phyloP scores from a whole-genome alignment of 1,139 yeast species.

The Hyphopichia buzzinii region DNA sequence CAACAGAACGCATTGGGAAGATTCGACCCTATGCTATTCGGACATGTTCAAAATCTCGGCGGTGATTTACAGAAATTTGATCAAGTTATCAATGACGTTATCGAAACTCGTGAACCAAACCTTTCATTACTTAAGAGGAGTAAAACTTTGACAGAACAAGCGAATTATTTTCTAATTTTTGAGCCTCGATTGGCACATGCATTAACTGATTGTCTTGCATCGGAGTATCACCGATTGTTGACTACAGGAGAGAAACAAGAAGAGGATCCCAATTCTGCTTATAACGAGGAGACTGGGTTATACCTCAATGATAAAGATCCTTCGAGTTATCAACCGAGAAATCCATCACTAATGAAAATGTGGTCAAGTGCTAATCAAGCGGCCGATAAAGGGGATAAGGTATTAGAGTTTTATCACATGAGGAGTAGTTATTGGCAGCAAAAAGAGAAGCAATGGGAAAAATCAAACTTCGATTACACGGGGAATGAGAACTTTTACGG shows the following conservation, averaged over 20 bases:
- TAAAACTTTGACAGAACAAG: not conserved
- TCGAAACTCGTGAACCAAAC: slow-evolving; percentile 6
- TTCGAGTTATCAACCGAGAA: not conserved
- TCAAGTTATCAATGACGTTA: slow-evolving; percentile 9
- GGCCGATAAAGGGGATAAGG: not conserved
- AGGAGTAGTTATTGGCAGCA: not conserved
- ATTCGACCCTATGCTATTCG: not conserved
- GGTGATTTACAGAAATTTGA: slow-evolving; percentile 4
- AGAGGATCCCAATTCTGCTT: not conserved
- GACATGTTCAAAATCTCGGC: not conserved
- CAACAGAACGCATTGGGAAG: too few species aligned
- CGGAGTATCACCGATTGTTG: not conserved
- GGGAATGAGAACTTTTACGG: slow-evolving; percentile 16
- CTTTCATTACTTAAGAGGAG: not conserved
- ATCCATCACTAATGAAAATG: not conserved
- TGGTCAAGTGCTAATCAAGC: not conserved
- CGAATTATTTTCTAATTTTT: not conserved
- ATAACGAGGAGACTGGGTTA: not conserved
- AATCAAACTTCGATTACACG: not conserved
- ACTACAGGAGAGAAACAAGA: not conserved
- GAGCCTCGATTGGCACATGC: not conserved
- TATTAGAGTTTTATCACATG: slow-evolving; percentile 1
- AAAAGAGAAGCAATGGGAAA: not conserved
- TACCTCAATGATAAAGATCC: slow-evolving; percentile 2
- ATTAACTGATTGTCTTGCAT: not conserved